phyloP scores from a whole-genome alignment of 2,329 filamentous ascomycete genomes.

The Aspergillus sp. region DNA sequence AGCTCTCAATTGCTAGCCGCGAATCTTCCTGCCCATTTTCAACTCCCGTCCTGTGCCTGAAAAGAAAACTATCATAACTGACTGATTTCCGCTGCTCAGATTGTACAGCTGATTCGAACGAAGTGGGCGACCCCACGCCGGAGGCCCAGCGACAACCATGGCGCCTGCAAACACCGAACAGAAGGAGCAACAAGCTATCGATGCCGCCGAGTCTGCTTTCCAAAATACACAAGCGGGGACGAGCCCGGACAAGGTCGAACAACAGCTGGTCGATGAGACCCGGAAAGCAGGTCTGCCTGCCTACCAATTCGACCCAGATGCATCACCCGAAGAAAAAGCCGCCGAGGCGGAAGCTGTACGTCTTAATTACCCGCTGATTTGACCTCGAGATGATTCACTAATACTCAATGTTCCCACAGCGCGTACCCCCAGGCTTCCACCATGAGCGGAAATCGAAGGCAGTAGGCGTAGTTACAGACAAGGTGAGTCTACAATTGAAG shows the following conservation, averaged over 20 bases:
- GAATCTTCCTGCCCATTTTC: neutral
- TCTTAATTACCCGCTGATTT: constrained; percentile 18
- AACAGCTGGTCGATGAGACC: constrained; percentile 73
- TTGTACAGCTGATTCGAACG: constrained; percentile 9
- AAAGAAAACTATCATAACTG: neutral
- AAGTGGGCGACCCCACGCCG: constrained; percentile 19
- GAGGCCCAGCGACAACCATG: constrained; percentile 25
- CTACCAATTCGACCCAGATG: constrained; percentile 84
- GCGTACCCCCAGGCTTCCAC: constrained; percentile 64
- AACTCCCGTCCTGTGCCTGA: neutral
- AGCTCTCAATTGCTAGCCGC: neutral
- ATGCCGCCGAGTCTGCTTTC: constrained; percentile 60
- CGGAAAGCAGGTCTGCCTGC: constrained; percentile 75
- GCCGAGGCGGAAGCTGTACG: constrained; percentile 75
- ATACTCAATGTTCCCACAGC: constrained; percentile 42
- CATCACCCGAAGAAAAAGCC: constrained; percentile 78
- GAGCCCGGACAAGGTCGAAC: constrained; percentile 69
- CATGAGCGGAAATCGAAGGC: constrained; percentile 45
- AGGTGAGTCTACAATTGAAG: constrained; percentile 42
- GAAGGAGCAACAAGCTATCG: constrained; percentile 77
- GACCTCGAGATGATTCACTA: neutral
- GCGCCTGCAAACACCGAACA: constrained; percentile 58
- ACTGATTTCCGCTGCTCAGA: neutral
- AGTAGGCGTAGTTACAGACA: constrained; percentile 69
- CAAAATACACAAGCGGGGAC: constrained; percentile 62